Base-by-base conservation (phyloP, 176 grass and related monocot genomes). In the Poa pratensis region DNA sequence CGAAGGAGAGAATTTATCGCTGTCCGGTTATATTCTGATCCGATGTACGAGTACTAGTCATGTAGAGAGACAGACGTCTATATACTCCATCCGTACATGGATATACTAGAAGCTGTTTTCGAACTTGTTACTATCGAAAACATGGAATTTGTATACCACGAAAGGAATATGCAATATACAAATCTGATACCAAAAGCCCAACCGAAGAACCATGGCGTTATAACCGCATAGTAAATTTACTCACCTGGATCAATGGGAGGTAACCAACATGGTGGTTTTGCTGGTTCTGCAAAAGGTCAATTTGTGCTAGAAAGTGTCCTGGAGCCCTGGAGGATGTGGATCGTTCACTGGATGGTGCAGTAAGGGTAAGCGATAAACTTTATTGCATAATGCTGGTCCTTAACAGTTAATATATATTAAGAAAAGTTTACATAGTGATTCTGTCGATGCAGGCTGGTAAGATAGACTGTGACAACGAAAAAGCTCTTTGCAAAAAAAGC, bases 401-500 rank as follows among this genome's bases (percentile, higher is more conserved):
- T 73, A 1, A 16, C 42, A 30, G 55, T 79, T 61, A 69, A 78
- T 24, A 78, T 60, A 80, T 66, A 28, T 32, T 13, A 62, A 55
- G 26, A 71, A 16, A 60, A n/a, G 57, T 9, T 32, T 42, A 58
- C 50, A 80, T 61, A 65, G 7, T 63, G 54, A 64, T 48, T 68
- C 27, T 87, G 6, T 81, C 52, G 78, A 52, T 90, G 86, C 93
- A 98, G 91, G 93, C 84, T 78, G 96, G 91, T 70, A 98, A 90
- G 79, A 43, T 98, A 74, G 93, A 98, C 53, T 95, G 96, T 35
- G 76, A 88, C 28, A 89, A 68, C 32, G 92, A 94, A 85, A 95
- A 90, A 54, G 28, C 85, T 55, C 75, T 98, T 27, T 98, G 96
- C 71, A 30, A 92, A 87, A 85, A 87, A 92, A 78, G 35, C 71